A percentile compares a stretch with the other conserved stretches of the same genome.
Conservation (phyloP, 805 yeast genomes). For the Osmozyma mogii region DNA sequence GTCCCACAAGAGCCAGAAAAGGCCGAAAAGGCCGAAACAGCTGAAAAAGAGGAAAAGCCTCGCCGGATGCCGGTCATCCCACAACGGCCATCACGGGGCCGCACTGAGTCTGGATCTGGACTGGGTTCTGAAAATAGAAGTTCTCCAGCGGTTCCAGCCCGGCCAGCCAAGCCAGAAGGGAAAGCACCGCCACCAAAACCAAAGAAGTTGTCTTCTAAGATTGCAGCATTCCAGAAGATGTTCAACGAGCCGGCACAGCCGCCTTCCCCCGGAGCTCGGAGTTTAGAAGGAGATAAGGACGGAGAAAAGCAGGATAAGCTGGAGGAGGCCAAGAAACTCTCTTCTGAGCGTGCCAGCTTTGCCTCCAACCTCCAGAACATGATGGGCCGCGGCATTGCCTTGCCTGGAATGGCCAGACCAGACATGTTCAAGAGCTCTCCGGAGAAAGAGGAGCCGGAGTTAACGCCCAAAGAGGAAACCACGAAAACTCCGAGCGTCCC, state of each 20-base stretch:
- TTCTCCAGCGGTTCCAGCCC: too few species aligned
- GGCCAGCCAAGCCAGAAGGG: conserved; percentile 1
- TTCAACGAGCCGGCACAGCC: conserved; percentile 30
- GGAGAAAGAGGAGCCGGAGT: conserved; percentile 1
- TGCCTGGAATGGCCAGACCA: conserved; percentile 49
- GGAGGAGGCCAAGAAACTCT: too few species aligned
- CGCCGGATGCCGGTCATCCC: too few species aligned
- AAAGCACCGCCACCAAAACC: conserved; percentile 59
- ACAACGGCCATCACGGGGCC: too few species aligned
- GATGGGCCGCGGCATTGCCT: conserved; percentile 41
- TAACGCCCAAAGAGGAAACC: background rate
- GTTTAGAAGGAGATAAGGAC: conserved; percentile 5
- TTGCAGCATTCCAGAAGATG: conserved; percentile 78
- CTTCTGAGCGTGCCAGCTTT: conserved; percentile 37
- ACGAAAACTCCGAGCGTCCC: conserved; percentile 1
- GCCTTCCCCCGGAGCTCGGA: too few species aligned
- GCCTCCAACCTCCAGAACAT: conserved; percentile 55
- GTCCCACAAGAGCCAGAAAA: too few species aligned
- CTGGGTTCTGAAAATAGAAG: too few species aligned
- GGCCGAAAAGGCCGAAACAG: too few species aligned
- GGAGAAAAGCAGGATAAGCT: too few species aligned
- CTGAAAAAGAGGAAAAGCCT: too few species aligned
- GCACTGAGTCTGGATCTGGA: too few species aligned
- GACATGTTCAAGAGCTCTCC: conserved; percentile 9
- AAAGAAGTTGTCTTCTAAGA: conserved; percentile 68